Evolutionary conservation across 2,329 filamentous ascomycete species (phyloP), one percentile per base, ranked within the genome.

Genomic region (Thelonectria rubi): DNA sequence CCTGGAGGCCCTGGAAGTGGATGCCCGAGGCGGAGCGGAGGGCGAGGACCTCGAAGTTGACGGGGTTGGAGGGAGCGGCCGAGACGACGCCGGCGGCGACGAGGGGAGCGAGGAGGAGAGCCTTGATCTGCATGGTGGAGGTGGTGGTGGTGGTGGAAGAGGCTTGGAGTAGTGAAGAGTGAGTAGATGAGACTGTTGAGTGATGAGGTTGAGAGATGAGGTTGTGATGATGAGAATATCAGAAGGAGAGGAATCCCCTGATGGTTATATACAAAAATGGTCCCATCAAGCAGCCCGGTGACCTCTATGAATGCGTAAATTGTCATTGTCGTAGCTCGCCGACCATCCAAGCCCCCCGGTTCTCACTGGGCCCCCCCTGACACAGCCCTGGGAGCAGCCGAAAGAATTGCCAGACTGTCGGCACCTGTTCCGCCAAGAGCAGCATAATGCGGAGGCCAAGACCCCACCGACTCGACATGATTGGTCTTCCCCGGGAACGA

Each of bases 11-110:
- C 20, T 74, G 67, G 65, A 80, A 80, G 67, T 88, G 85, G 21
- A 88, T 76, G 2, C 68, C 72, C 56, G 76, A 82, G 66, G 77
- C 82, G 32, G 84, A 82, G 62, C 79, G 80, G 57, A 86, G 79
- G 59, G 82, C 74, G 70, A 85, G 75, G 58, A 86, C 61, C 65
- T 77, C 74, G 71, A 88, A 88, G 55, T 74, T 71, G 48, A 75
- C 72, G 42, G 69, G 62, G 39, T 67, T 62, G 40, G 68, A 26
- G 56, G 72, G 69, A 21, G 67, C 65, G 51, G 73, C 72, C n/a
- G 72, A 53, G 63, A 67, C 69, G 58, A 74, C 55, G 66, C 72
- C 70, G 20, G 68, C 65, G 52, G 70, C 65, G 50, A 69, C 45
- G 64, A 72, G 65, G 57, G 69, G 65, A 58, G 67, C 65, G 46